phyloP scores from a whole-genome alignment of 2,329 filamentous ascomycete species.

The Rasamsonia emersonii region DNA sequence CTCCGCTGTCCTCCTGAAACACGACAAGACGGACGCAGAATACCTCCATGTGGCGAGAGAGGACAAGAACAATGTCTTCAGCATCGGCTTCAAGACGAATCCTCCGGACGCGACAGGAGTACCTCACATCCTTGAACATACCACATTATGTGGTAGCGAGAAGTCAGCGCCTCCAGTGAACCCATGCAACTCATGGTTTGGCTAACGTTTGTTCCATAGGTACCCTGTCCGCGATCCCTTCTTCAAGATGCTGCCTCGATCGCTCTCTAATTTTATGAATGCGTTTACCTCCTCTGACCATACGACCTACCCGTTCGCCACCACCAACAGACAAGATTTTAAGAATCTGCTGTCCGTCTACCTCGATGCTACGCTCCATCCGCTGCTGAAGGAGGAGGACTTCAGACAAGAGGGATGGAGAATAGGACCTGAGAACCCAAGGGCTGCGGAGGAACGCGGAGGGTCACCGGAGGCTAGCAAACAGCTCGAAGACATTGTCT shows the following conservation, averaged over 20 bases:
- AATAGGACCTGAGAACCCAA: constrained; percentile 82
- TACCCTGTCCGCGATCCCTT: constrained; percentile 98
- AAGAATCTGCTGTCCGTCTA: constrained; percentile 95
- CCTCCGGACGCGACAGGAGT: constrained; percentile 93
- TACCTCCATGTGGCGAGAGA: constrained; percentile 92
- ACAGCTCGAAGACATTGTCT: constrained; percentile 58
- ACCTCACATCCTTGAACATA: constrained; percentile 95
- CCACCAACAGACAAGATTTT: constrained; percentile 91
- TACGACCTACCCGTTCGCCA: constrained; percentile 96
- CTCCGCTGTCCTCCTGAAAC: constrained; percentile 79
- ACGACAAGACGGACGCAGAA: constrained; percentile 92
- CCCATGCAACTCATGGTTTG: too few species aligned
- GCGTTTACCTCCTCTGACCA: constrained; percentile 95
- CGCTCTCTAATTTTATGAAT: constrained; percentile 99
- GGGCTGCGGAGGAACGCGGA: constrained; percentile 42
- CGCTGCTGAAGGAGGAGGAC: constrained; percentile 79
- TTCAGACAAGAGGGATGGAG: constrained; percentile 97
- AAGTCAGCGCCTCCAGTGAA: too few species aligned
- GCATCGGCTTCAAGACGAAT: constrained; percentile 98
- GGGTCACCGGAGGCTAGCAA: constrained; percentile 48
- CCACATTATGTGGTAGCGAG: constrained; percentile 87
- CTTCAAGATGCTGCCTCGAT: constrained; percentile 98
- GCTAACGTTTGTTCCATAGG: constrained; percentile 45
- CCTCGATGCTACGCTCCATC: constrained; percentile 85
- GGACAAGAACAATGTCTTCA: constrained; percentile 98